Conservation (phyloP, 768 basidiomycete species). For the Collybiopsis luxurians region DNA sequence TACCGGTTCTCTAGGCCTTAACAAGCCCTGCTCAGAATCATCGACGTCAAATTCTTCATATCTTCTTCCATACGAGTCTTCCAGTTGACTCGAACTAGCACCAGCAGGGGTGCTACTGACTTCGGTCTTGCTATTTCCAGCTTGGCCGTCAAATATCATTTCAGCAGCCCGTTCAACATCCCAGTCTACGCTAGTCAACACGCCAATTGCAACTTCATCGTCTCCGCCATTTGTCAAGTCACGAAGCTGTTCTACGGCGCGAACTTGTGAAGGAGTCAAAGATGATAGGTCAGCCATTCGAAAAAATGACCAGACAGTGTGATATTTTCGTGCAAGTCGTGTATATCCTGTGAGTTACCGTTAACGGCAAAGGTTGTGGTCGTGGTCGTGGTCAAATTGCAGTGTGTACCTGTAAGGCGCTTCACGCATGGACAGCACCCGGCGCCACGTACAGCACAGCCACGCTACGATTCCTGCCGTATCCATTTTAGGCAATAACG, state of each 20-base stretch:
- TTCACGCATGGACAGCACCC: too few species aligned
- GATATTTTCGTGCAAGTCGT: not conserved
- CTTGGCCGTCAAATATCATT: slow-evolving; percentile 46
- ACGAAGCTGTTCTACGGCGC: slow-evolving; percentile 45
- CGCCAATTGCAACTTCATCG: slow-evolving; percentile 55
- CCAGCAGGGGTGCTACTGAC: not conserved
- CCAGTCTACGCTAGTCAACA: slow-evolving; percentile 66
- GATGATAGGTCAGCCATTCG: not conserved
- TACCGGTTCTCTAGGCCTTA: slow-evolving; percentile 11
- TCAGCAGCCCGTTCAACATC: slow-evolving; percentile 69
- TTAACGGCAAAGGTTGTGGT: too few species aligned
- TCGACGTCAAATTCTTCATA: slow-evolving; percentile 49
- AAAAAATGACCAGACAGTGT: not conserved
- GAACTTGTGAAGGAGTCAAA: slow-evolving; percentile 20
- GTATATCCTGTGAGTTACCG: too few species aligned
- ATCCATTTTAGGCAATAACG: too few species aligned
- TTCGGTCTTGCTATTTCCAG: slow-evolving; percentile 7
- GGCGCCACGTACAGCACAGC: too few species aligned
- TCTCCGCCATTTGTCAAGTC: slow-evolving; percentile 60
- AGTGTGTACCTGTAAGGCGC: too few species aligned
- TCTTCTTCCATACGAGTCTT: not conserved
- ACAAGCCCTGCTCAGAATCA: slow-evolving; percentile 40
- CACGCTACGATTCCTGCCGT: too few species aligned
- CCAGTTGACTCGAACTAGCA: slow-evolving; percentile 9
- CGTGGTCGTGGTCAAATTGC: too few species aligned